Base-by-base conservation (phyloP, 768 basidiomycete species). In the Amanita inopinata region DNA sequence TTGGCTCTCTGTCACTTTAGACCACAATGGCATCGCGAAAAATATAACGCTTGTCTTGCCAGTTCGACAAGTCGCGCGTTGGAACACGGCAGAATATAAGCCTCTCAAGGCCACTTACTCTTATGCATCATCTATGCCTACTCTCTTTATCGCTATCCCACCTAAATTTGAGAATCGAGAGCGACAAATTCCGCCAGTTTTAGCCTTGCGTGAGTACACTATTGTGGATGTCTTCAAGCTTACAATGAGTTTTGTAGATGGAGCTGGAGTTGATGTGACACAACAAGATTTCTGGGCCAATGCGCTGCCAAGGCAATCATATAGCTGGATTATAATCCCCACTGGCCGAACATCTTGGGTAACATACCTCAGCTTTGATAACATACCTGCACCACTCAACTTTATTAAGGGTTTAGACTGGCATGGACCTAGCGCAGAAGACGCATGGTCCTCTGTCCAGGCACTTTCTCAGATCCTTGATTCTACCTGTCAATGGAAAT, bases 311-410 rank as follows among this genome's bases (percentile, higher is more conserved):
- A 64, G 66, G 4, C 77, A 79, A 43, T 51, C 63, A 18, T 61
- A 62, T 5, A 80, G 74, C 43, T 96, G 92, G 92, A 62, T 83
- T 7, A 62, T 93, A 14, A 61, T 83, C n/a, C 85, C 91, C 0
- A 73, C 78, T n/a, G 91, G 92, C 0, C 66, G 80, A 39, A 91
- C 84, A 1, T 73, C 82, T 19, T 94, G 91, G 91, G 85, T 82
- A 55, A 61, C 36, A 7, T 20, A 14, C 11, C 17, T 42, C 24
- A n/a, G 15, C 17, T 4, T 25, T 32, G 25, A 34, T 20, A 18
- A 39, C 11, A 38, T 18, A 24, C 15, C 18, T 15, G 40, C 28
- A 38, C 14, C 45, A 47, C 19, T 34, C 33, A 15, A 27, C 32
- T 33, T 12, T 23, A 22, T 11, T 39, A 88, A 86, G 91, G 91